Conservation (phyloP, 2,329 filamentous ascomycete species). For the Purpureocillium takamizusanense region DNA sequence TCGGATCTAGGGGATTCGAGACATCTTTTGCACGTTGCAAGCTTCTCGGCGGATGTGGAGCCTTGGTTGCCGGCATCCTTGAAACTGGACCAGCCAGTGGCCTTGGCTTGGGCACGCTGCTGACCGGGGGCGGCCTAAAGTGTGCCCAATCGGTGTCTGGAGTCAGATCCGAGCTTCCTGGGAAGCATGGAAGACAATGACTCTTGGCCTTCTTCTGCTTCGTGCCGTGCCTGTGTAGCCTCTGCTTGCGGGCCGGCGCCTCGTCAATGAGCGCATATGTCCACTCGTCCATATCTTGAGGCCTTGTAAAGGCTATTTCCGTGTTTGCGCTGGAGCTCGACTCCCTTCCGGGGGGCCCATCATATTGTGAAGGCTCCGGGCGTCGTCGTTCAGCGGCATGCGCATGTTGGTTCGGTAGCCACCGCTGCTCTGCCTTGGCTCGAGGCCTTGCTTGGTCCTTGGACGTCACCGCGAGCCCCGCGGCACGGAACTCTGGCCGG, state of each 20-base stretch:
- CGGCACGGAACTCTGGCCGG: slow-evolving; percentile 41
- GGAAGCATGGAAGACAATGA: slow-evolving; percentile 21
- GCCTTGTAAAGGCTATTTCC: slow-evolving; percentile 20
- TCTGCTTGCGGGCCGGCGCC: slow-evolving; percentile 12
- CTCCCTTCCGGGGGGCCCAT: slow-evolving; percentile 15
- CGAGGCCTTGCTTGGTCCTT: slow-evolving; percentile 23
- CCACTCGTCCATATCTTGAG: slow-evolving; percentile 21
- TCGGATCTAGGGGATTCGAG: too few relatives aligned
- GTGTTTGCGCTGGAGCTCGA: slow-evolving; percentile 16
- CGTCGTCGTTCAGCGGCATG: not conserved
- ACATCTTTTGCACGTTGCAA: too few relatives aligned
- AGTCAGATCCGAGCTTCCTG: slow-evolving; percentile 11
- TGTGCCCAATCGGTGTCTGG: slow-evolving; percentile 15
- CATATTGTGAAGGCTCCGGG: slow-evolving; percentile 15
- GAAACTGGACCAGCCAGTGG: slow-evolving; percentile 1
- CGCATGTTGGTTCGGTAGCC: slow-evolving; percentile 3
- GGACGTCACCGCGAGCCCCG: slow-evolving; percentile 48
- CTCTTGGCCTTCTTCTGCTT: slow-evolving; percentile 8
- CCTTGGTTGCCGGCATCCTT: slow-evolving; percentile 1
- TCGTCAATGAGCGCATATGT: slow-evolving; percentile 23
- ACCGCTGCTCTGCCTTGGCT: slow-evolving; percentile 6
- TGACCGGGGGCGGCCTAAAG: slow-evolving; percentile 8
- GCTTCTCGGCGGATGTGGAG: not conserved
- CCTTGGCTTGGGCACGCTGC: not conserved
- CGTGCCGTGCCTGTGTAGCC: slow-evolving; percentile 8